Percentiles rank a stretch among this genome's conserved stretches.
Evolutionary conservation across 2,329 filamentous ascomycete genomes (phyloP).

Genomic region (Nakataea oryzae): DNA sequence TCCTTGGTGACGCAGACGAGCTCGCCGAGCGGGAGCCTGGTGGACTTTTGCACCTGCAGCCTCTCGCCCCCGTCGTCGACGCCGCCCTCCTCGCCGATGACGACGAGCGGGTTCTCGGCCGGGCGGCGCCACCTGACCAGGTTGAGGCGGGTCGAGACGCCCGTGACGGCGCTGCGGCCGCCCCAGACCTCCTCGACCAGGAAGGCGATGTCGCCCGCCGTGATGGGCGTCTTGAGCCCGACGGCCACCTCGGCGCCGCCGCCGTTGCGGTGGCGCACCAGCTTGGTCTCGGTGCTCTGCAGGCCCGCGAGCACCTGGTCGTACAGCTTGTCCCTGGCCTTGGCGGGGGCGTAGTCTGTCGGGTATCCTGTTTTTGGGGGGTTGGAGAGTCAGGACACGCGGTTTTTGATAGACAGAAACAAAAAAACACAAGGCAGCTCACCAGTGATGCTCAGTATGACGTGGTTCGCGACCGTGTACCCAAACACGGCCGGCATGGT

Average conservation of each 20-base stretch:
- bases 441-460: slow-evolving; percentile 66
- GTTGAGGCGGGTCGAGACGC: slow-evolving; percentile 66
- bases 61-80: not conserved
- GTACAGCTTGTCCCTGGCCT: slow-evolving; percentile 84
- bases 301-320: slow-evolving; percentile 68
- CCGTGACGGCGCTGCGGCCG: slow-evolving; percentile 73
- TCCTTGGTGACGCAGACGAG: slow-evolving; percentile 91
- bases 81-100: slow-evolving; percentile 27
- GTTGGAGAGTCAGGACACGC: not conserved
- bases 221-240: slow-evolving; percentile 73
- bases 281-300: slow-evolving; percentile 69
- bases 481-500: slow-evolving; percentile 98
- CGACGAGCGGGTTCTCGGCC: slow-evolving; percentile 41
- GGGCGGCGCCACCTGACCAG: slow-evolving; percentile 72
- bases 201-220: slow-evolving; percentile 73
- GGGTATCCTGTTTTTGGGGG: slow-evolving; percentile 56
- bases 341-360: slow-evolving; percentile 69
- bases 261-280: slow-evolving; percentile 42
- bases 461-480: slow-evolving; percentile 81
- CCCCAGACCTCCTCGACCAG: slow-evolving; percentile 81
- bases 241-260: slow-evolving; percentile 39
- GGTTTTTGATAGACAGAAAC: slow-evolving; percentile 4
- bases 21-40: slow-evolving; percentile 57
- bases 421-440: slow-evolving; percentile 6
- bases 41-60: slow-evolving; percentile 52